A percentile compares a stretch with the other conserved stretches of the same genome.
phyloP scores from a whole-genome alignment of 768 basidiomycete species.

The Agaricus subrufescens region DNA sequence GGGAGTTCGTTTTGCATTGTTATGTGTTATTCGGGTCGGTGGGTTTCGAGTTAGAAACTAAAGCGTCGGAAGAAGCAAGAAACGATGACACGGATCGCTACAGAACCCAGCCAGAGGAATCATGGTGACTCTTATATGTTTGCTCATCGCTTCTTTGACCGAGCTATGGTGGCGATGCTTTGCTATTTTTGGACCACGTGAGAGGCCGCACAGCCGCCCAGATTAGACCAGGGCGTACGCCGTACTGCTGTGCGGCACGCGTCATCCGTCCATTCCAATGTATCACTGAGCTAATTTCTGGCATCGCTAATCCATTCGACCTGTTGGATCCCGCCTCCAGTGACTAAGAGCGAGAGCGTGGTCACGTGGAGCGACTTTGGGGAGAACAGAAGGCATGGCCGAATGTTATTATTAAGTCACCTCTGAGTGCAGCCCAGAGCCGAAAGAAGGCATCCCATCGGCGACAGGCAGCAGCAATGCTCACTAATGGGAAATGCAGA shows the following conservation, averaged over 20 bases:
- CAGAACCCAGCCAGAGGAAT: not conserved
- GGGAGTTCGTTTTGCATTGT: conserved; percentile 20
- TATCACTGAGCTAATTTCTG: too few relatives aligned
- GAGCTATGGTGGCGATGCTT: not conserved
- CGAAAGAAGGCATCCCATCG: too few relatives aligned
- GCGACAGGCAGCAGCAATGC: too few relatives aligned
- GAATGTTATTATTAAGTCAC: too few relatives aligned
- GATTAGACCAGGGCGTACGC: not conserved
- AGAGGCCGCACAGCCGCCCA: not conserved
- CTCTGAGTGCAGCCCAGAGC: too few relatives aligned
- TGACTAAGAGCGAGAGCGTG: too few relatives aligned
- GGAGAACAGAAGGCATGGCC: too few relatives aligned
- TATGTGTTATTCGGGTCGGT: not conserved
- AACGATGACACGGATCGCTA: not conserved
- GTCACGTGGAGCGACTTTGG: too few relatives aligned
- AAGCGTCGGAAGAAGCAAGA: not conserved
- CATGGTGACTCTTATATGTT: not conserved
- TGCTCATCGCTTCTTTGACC: not conserved
- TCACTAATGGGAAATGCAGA: too few relatives aligned
- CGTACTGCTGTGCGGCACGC: not conserved
- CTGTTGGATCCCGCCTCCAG: too few relatives aligned
- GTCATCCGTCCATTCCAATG: not conserved
- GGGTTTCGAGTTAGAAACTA: not conserved
- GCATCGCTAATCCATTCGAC: too few relatives aligned
- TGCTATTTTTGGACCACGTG: not conserved